phyloP scores from a whole-genome alignment of 495 filamentous ascomycete genomes.

The Platismatia glauca region DNA sequence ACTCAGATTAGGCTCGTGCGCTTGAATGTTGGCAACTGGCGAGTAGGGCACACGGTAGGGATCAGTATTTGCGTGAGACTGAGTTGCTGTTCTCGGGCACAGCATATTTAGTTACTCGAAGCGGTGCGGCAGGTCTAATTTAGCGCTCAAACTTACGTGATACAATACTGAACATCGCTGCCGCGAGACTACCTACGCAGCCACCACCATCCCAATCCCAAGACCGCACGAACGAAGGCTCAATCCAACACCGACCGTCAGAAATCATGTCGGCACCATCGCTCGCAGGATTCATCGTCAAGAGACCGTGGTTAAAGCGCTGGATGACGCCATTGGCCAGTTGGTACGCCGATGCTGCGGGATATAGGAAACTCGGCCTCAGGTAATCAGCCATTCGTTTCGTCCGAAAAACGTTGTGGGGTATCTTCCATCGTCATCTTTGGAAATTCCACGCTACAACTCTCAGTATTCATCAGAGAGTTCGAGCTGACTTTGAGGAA shows the following conservation, averaged over 20 bases:
- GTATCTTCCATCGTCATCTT: not conserved
- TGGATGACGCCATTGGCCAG: conserved; percentile 68
- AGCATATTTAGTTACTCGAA: conserved; percentile 2
- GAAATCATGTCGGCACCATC: conserved; percentile 64
- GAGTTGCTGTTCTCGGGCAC: not conserved
- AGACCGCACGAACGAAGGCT: not conserved
- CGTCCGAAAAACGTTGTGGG: not conserved
- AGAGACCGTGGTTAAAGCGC: conserved; percentile 74
- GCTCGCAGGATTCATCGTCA: conserved; percentile 60
- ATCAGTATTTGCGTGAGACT: not conserved
- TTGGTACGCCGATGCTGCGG: conserved; percentile 78
- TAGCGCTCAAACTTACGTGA: not conserved
- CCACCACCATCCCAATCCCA: not conserved
- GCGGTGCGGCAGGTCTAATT: not conserved
- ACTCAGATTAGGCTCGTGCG: not conserved
- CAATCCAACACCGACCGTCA: conserved; percentile 8
- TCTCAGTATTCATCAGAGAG: not conserved
- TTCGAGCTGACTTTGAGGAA: not conserved
- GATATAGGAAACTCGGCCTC: conserved; percentile 89
- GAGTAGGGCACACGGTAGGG: not conserved
- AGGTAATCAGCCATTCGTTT: conserved; percentile 46
- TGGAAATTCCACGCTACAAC: not conserved
- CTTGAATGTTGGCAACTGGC: not conserved
- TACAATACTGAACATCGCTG: not conserved
- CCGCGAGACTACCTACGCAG: too few species aligned